These are phyloP conservation scores for Aspergillus melleus DNA, from an alignment of 2,329 filamentous ascomycete species.

Conservation along the genomic window DNA sequence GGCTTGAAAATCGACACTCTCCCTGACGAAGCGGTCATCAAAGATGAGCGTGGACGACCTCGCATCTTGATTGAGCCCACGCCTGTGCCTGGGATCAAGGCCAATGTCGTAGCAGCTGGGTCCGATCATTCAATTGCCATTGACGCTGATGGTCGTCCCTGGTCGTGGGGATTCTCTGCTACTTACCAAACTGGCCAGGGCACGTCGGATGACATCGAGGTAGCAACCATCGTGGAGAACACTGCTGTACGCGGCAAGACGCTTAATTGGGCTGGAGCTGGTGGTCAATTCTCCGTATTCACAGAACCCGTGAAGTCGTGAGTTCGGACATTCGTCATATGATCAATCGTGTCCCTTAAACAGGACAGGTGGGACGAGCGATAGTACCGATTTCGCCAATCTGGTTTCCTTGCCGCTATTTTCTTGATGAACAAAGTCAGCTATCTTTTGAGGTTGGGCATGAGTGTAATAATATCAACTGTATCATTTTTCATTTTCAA, in stretches of 20 bases:
- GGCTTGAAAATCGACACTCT: conserved; percentile 60
- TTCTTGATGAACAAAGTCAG: no score
- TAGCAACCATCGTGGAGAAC: conserved; percentile 80
- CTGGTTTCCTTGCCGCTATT: no score
- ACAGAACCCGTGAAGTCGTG: conserved; percentile 31
- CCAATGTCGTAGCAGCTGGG: conserved; percentile 61
- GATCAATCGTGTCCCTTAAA: not conserved
- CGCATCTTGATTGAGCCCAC: conserved; percentile 71
- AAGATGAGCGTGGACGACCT: conserved; percentile 64
- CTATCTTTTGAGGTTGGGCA: no score
- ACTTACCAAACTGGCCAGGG: conserved; percentile 81
- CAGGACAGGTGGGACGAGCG: not conserved
- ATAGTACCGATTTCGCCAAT: no score
- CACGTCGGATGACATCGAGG: conserved; percentile 73
- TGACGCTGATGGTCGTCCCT: conserved; percentile 67
- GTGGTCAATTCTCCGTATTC: conserved; percentile 68
- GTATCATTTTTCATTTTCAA: no score
- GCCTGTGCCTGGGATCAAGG: conserved; percentile 59
- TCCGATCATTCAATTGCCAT: conserved; percentile 74
- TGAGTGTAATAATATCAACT: no score
- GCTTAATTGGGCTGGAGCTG: conserved; percentile 77
- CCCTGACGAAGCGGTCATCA: conserved; percentile 60
- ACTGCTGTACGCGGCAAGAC: conserved; percentile 74
- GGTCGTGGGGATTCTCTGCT: conserved; percentile 76
- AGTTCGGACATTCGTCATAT: not conserved